Conservation (phyloP, 2,329 filamentous ascomycete genomes). For the Cladosporium sp. region DNA sequence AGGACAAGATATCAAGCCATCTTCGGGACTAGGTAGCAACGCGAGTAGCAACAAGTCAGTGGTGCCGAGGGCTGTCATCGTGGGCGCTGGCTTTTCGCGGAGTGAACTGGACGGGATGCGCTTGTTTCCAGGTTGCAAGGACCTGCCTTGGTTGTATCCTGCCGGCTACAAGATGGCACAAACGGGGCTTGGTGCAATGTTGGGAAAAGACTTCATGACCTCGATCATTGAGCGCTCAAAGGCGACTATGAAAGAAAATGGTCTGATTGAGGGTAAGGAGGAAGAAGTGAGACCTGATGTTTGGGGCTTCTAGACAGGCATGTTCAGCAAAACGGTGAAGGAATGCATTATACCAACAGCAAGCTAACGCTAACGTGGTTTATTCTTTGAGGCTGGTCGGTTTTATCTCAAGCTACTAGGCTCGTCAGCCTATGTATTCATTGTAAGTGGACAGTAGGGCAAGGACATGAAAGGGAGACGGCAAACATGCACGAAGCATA, state of each 20-base stretch:
- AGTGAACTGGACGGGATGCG: conserved; percentile 27
- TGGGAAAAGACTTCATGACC: conserved; percentile 23
- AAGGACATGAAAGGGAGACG: neutral
- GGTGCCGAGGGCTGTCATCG: conserved; percentile 27
- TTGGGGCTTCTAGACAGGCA: conserved; percentile 11
- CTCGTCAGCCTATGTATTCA: neutral
- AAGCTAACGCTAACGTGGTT: neutral
- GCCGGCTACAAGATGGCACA: conserved; percentile 22
- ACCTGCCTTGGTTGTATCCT: conserved; percentile 26
- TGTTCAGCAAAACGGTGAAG: neutral
- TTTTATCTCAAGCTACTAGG: neutral
- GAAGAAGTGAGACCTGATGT: conserved; percentile 12
- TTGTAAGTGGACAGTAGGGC: neutral
- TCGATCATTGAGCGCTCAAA: conserved; percentile 22
- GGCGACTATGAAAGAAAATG: conserved; percentile 22
- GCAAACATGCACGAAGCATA: neutral
- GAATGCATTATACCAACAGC: neutral
- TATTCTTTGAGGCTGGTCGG: neutral
- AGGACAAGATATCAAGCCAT: conserved; percentile 23
- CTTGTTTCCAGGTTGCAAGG: conserved; percentile 21
- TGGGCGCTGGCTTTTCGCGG: conserved; percentile 29
- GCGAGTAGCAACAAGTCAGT: conserved; percentile 18
- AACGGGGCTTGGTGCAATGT: conserved; percentile 20
- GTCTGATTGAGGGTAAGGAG: conserved; percentile 23
- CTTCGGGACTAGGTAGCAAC: conserved; percentile 26